Evolutionary conservation across 73 alveolate genomes (phyloP).

Genomic region (Effrenium voratum): DNA sequence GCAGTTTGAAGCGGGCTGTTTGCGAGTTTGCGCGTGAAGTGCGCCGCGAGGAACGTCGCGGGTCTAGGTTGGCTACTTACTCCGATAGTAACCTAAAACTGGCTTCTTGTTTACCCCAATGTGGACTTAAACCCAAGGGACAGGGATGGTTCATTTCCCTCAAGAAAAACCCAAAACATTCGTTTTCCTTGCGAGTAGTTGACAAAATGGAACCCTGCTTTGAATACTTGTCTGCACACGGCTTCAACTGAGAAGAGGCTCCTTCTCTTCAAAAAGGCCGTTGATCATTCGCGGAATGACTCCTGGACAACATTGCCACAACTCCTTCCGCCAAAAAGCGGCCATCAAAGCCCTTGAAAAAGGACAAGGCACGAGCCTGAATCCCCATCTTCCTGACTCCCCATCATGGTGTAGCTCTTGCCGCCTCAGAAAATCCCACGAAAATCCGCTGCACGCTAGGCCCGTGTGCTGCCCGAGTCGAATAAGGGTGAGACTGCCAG

Average conservation of each 20-base stretch:
- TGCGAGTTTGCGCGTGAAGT: too few species aligned
- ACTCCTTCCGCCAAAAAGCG: neutral
- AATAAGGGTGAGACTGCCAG: conserved; percentile 18
- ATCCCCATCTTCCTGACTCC: conserved; percentile 53
- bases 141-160: too few species aligned
- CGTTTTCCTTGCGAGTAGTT: neutral
- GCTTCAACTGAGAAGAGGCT: neutral
- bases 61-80: too few species aligned
- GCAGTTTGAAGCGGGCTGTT: too few species aligned
- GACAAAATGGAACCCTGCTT: neutral
- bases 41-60: too few species aligned
- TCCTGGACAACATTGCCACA: neutral
- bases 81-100: too few species aligned
- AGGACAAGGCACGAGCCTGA: neutral
- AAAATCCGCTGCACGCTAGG: neutral
- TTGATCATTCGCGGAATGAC: conserved; percentile 83
- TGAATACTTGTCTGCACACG: neutral
- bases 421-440: conserved; percentile 24
- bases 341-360: neutral
- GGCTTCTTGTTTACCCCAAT: too few species aligned
- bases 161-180: too few species aligned
- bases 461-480: neutral
- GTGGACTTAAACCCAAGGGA: too few species aligned
- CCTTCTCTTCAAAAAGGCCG: conserved; percentile 86
- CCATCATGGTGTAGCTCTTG: conserved; percentile 93